Base-by-base conservation (phyloP, 192 early-diverging fungal genomes). In the Umbelopsis isabellina region DNA sequence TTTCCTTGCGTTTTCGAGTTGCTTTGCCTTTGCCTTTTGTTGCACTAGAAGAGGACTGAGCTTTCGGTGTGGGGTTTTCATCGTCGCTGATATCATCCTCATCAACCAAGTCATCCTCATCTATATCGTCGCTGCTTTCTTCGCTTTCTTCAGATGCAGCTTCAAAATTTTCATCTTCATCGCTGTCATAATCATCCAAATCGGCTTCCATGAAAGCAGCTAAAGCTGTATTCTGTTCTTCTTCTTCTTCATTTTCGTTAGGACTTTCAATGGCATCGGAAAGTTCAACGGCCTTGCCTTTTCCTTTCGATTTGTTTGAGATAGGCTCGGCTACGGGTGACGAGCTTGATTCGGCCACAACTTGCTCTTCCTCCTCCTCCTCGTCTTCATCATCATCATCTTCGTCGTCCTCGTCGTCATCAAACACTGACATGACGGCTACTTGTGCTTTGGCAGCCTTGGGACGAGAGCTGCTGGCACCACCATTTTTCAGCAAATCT, bases 341-440 rank as follows among this genome's bases (percentile, higher is more conserved):
- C 13, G 55, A 61, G 30, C 55, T 61, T 13, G 55, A 33, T 35
- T 61, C 55, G 4, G 23, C 27, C 46, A 46, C 46, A 10, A 41
- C 46, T 5, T 46, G 45, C 4, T 70, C 53, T 15, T 50, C 48
- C 13, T 61, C 71, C 22, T 67, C 69, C 16, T 72, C 69, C 0
- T 73, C 75, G 15, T 72, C 66, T 3, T 75, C 67, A 10, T 68
- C 68, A 1, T 68, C 74, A 18, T 74, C 69, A 22, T 74, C 69
- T 0, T 71, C 73, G 0, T 72, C 70, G 22, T 76, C 47, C 6
- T 76, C 67, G 12, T 73, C 65, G 25, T 75, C 64, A 21, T 49
- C 55, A 55, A 76, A 75, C 11, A 72, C n/a, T 30, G 52, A 67
- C 25, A 44, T 66, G 8, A 46, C 55, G 37, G 65, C n/a, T 8